These are phyloP conservation scores for Colletotrichum simmondsii DNA, from an alignment of 2,329 filamentous ascomycete genomes.

Conservation along the genomic window DNA sequence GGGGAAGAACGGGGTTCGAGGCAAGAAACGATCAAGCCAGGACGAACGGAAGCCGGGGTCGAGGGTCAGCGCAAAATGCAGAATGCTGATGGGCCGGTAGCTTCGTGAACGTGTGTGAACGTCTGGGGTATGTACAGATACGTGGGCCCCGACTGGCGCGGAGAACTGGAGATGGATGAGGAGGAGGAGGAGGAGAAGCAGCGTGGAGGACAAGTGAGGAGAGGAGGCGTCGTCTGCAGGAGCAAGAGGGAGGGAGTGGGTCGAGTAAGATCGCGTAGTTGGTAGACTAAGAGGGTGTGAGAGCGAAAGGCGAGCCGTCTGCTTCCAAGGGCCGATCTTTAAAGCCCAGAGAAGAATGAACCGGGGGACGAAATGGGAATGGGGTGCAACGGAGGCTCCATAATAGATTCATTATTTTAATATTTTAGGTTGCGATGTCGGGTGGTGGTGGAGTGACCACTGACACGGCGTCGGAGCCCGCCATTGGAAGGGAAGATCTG, in stretches of 20 bases:
- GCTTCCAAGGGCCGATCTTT: conserved; percentile 30
- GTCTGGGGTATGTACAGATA: conserved; percentile 32
- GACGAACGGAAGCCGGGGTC: conserved; percentile 21
- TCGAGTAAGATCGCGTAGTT: conserved; percentile 13
- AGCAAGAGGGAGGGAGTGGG: conserved; percentile 33
- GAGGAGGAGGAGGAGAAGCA: background rate
- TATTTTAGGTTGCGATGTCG: conserved; percentile 16
- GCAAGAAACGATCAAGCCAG: conserved; percentile 18
- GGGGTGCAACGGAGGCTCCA: conserved; percentile 19
- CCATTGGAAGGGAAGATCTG: background rate
- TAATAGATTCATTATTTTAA: conserved; percentile 19
- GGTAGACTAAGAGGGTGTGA: conserved; percentile 6
- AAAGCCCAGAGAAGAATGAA: conserved; percentile 17
- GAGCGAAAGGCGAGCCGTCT: conserved; percentile 2
- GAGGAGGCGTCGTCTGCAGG: conserved; percentile 19
- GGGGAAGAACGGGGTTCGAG: background rate
- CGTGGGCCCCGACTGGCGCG: conserved; percentile 22
- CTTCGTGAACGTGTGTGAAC: conserved; percentile 11
- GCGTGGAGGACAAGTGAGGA: background rate
- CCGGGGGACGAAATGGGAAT: conserved; percentile 26
- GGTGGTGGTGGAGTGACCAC: conserved; percentile 30
- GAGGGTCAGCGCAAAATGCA: conserved; percentile 26
- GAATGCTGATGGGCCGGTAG: conserved; percentile 23
- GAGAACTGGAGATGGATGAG: conserved; percentile 29
- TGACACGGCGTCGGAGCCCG: conserved; percentile 12